Percentiles rank a stretch among this genome's conserved stretches.
Conservation (phyloP, 768 basidiomycete genomes). For the Daedalea quercina region DNA sequence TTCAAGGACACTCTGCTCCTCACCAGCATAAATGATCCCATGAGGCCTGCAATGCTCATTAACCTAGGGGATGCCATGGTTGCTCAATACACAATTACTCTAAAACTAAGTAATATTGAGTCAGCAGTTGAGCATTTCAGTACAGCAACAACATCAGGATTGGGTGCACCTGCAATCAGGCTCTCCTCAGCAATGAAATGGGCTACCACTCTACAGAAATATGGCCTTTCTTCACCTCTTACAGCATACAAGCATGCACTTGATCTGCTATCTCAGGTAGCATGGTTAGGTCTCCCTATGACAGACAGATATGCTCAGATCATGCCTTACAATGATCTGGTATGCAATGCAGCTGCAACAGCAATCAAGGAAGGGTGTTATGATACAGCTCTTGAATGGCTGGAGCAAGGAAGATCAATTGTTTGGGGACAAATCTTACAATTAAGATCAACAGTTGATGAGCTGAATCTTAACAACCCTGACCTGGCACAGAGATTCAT, state of each 20-base stretch:
- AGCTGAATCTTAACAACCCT: not conserved
- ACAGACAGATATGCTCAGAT: not conserved
- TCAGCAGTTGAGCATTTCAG: not conserved
- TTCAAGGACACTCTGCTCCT: not conserved
- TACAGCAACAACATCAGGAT: not conserved
- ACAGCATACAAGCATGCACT: not conserved
- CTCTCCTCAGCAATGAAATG: not conserved
- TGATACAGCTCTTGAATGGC: not conserved
- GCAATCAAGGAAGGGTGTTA: not conserved
- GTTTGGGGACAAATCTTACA: not conserved
- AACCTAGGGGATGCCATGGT: not conserved
- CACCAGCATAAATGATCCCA: not conserved
- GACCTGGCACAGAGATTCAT: not conserved
- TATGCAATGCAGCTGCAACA: not conserved
- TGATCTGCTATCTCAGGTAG: not conserved
- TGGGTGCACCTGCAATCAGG: not conserved
- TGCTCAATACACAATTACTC: not conserved
- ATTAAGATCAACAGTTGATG: not conserved
- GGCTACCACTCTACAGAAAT: not conserved
- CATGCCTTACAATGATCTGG: not conserved
- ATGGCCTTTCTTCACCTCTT: not conserved
- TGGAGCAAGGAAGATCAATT: not conserved
- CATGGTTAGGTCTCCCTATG: not conserved
- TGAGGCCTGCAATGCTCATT: not conserved
- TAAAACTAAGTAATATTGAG: not conserved